Evolutionary conservation across 495 filamentous ascomycete species (phyloP).

Genomic region (Halenospora varia): DNA sequence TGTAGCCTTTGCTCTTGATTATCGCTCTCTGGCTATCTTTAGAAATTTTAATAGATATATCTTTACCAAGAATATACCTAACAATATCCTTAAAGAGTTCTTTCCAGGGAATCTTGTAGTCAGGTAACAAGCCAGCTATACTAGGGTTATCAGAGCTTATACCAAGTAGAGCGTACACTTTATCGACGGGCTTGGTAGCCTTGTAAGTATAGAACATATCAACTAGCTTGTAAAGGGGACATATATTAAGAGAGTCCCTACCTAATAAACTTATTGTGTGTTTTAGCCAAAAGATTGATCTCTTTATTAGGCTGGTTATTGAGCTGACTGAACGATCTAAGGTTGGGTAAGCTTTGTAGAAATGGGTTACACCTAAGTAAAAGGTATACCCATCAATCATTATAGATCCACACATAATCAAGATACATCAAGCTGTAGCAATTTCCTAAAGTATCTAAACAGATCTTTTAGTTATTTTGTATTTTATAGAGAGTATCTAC

Average conservation of each 20-base stretch:
- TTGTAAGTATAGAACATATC: conserved; percentile 30
- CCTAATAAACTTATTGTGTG: conserved; percentile 11
- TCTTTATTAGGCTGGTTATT: conserved; percentile 27
- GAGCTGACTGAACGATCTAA: conserved; percentile 17
- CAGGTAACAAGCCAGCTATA: conserved; percentile 11
- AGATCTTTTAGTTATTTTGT: conserved; percentile 9
- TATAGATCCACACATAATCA: conserved; percentile 26
- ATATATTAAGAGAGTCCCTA: conserved; percentile 22
- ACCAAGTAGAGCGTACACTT: conserved; percentile 33
- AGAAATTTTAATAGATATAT: conserved; percentile 16
- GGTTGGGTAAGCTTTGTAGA: conserved; percentile 6
- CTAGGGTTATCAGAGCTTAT: conserved; percentile 24
- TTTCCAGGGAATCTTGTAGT: conserved; percentile 24
- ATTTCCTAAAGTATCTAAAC: conserved; percentile 33
- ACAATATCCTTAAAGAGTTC: conserved; percentile 15
- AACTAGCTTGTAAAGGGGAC: conserved; percentile 26
- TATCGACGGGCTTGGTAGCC: conserved; percentile 29
- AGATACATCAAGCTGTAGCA: conserved; percentile 25
- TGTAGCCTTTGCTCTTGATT: conserved; percentile 22
- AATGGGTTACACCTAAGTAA: conserved; percentile 14
- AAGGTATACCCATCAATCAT: conserved; percentile 26
- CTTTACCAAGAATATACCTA: conserved; percentile 12
- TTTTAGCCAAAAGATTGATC: conserved; percentile 25
- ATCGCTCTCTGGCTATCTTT: conserved; percentile 17
- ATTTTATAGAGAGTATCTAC: conserved; percentile 3